Evolutionary conservation across 176 grass and related monocot genomes (phyloP).

Genomic region (Oryza meyeriana): DNA sequence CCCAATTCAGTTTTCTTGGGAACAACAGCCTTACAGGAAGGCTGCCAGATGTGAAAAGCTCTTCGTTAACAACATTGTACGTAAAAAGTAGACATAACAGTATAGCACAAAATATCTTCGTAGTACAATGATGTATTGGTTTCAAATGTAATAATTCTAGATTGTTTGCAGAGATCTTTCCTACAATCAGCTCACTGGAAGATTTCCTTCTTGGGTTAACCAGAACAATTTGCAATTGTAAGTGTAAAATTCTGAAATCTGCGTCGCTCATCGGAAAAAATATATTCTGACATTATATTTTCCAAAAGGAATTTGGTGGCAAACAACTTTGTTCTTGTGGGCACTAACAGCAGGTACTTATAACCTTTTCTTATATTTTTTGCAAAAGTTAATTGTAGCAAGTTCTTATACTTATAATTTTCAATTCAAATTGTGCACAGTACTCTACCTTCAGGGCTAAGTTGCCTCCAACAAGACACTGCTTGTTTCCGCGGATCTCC

Average conservation of each 20-base stretch:
- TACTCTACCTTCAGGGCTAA: constrained; percentile 46
- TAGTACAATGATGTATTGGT: background rate
- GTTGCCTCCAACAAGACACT: constrained; percentile 74
- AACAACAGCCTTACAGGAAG: constrained; percentile 78
- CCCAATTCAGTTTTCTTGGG: constrained; percentile 76
- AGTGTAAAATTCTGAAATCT: constrained; percentile 33
- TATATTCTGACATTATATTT: background rate
- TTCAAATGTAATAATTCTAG: constrained; percentile 6
- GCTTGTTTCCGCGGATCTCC: constrained; percentile 68
- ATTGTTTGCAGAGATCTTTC: constrained; percentile 76
- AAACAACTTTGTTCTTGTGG: constrained; percentile 56
- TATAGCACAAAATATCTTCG: background rate
- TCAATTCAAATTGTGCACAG: constrained; percentile 29
- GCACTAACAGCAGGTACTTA: constrained; percentile 46
- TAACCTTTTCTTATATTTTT: background rate
- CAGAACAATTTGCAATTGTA: constrained; percentile 60
- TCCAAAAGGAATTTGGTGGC: constrained; percentile 65
- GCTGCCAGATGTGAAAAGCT: constrained; percentile 50
- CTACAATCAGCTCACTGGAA: constrained; percentile 83
- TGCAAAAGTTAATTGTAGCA: background rate
- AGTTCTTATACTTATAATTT: background rate
- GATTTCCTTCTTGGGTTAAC: constrained; percentile 71
- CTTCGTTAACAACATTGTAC: constrained; percentile 70
- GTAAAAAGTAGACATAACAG: background rate
- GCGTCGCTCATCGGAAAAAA: background rate